Evolutionary conservation across 2,329 filamentous ascomycete genomes (phyloP), one percentile per base, ranked within the genome.

Genomic region (Bipolaris victoriae): DNA sequence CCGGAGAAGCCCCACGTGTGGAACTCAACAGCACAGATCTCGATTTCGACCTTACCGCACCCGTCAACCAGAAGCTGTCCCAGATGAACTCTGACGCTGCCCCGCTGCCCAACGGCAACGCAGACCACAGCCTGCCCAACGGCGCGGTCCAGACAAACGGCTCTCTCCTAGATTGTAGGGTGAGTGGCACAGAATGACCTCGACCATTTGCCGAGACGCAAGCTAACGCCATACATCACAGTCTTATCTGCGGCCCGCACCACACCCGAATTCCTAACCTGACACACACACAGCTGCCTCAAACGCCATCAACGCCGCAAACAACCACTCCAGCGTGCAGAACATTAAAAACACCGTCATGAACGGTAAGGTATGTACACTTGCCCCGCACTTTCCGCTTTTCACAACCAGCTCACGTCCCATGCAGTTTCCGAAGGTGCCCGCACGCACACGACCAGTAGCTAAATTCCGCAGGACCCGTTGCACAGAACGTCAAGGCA

Each of bases 401-500:
- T 51, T 33, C n/a, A 45, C 20, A 65, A 63, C 72, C 73, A 65
- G 75, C 65, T n/a, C 53, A 68, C 63, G 64, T 58, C 66, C 67
- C 61, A 68, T 65, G 70, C 65, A 73, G 71, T 56, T 61, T 46
- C 62, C 63, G 62, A 60, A 65, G 57, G 39, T 29, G 49, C 55
- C 54, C 51, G 36, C 54, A 56, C 60, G 39, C 54, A 56, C 60
- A 58, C 49, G 52, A 62, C 57, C 36, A 36, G 59, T 58, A 45
- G 65, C 73, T 77, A 62, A 77, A 57, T 49, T 45, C 48, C 46
- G 41, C 60, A 79, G 83, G 84, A 53, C 84, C 86, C 44, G 77
- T 86, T 58, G 84, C 82, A 56, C 79, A 86, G 65, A 83, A 80
- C 63, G 80, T 84, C 69, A 85, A 83, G 72, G 79, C 81, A 58